Percentiles rank a stretch among this genome's conserved stretches.
Conservation (phyloP, 139 green algal species). For the Auxenochlorella pyrenoidosa region DNA sequence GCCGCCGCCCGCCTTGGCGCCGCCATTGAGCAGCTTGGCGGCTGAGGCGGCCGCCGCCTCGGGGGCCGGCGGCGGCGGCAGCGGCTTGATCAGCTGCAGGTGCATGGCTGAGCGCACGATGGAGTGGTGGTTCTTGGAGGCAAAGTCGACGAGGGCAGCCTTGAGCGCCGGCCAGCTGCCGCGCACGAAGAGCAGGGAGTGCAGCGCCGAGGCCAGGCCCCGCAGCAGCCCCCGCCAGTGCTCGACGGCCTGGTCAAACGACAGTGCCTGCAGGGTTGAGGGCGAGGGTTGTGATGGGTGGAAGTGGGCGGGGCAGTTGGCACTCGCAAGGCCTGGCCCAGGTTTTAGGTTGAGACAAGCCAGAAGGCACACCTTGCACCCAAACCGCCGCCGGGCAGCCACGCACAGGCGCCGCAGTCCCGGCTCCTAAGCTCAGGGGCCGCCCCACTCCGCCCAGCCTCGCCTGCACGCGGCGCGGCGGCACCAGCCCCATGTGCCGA, state of each 20-base stretch:
- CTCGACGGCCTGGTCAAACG: constrained; percentile 41
- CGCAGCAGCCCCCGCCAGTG: constrained; percentile 61
- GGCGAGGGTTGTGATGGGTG: background rate
- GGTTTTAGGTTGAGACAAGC: too few relatives aligned
- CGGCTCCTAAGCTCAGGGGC: too few relatives aligned
- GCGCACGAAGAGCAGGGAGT: constrained; percentile 35
- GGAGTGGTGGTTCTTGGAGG: constrained; percentile 35
- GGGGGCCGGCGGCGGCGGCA: background rate
- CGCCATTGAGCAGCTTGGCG: background rate
- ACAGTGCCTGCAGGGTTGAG: constrained; percentile 48
- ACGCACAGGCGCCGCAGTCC: too few relatives aligned
- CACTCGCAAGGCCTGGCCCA: too few relatives aligned
- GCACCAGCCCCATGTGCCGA: constrained; percentile 67
- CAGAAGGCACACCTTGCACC: too few relatives aligned
- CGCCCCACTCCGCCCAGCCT: background rate
- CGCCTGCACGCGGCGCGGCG: constrained; percentile 66
- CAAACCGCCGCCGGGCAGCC: too few relatives aligned
- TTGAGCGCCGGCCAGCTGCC: constrained; percentile 60
- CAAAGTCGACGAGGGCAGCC: constrained; percentile 43
- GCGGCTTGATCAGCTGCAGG: constrained; percentile 49
- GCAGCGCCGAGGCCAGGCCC: constrained; percentile 48
- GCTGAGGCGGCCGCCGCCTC: background rate
- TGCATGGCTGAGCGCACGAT: constrained; percentile 70
- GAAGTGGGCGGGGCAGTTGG: too few relatives aligned
- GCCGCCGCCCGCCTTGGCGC: background rate